Evolutionary conservation across 805 yeast genomes (phyloP), one percentile per base, ranked within the genome.

Genomic region (Ascoidea tarda): DNA sequence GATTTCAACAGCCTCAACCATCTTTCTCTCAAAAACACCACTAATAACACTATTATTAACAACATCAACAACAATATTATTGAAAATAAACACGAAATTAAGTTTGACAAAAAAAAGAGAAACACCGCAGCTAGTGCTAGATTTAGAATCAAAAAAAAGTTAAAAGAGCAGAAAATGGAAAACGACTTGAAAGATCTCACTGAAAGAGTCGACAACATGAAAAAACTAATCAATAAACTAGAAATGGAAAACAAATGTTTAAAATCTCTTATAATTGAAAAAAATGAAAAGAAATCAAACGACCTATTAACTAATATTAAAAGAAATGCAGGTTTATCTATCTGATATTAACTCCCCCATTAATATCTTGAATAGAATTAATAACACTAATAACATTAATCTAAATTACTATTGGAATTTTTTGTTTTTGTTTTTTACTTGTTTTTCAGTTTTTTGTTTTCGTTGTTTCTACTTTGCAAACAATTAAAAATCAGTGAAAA

Each of bases 61-160:
- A 21, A 21, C 3, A 21, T 21, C 28, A 21, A 3, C 3, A 21
- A 21, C 28, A 21, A 21, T 21, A 21, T 21, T 21, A 21, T 21
- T 21, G 28, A 21, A 21, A 21, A 21, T 21, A 21, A 21, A 21
- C 28, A 21, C 45, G n/a, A n/a, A 42, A 42, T 45, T 5, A 59
- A 59, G 45, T 50, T 51, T 5, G 82, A 78, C 55, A 80, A 79
- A 60, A 70, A 81, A 56, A 68, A 76, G 53, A 68, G 84, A 56
- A 80, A 79, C 61, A 78, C 86, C 1, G 79, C 80, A 5, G 87
- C 87, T 0, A 74, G 80, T 48, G 86, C 86, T 0, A 66, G 84
- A 51, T 81, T 81, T 64, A 66, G 87, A 57, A 69, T 77, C 48
- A 81, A 81, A 65, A 79, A 79, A 71, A 80, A 79, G 62, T 60